Conservation (phyloP, 176 grass and related monocot genomes). For the Pontederia crassipes region DNA sequence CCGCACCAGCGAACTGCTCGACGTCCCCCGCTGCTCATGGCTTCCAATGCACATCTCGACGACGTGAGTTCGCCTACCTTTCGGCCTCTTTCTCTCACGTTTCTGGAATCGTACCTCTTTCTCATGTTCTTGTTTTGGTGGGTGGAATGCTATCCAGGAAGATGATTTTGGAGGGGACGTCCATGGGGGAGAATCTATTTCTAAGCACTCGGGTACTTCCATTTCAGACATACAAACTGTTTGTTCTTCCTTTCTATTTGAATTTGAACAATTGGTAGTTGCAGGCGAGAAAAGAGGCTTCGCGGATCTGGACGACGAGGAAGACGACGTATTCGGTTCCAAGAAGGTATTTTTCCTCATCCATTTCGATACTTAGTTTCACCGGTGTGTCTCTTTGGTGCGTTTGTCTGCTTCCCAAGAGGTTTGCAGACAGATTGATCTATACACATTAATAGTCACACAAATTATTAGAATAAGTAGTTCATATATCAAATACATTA, state of each 20-base stretch:
- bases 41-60: too few species aligned
- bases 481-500: too few species aligned
- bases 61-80: too few species aligned
- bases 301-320: slow-evolving; percentile 77
- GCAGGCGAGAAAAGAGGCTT: slow-evolving; percentile 64
- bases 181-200: slow-evolving; percentile 7
- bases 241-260: background rate
- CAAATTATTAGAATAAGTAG: too few species aligned
- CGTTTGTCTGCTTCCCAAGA: too few species aligned
- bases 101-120: too few species aligned
- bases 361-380: background rate
- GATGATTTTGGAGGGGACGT: slow-evolving; percentile 24
- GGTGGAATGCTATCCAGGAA: background rate
- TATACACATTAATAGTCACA: too few species aligned
- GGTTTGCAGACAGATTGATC: too few species aligned
- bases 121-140: too few species aligned
- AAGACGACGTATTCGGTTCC: slow-evolving; percentile 61
- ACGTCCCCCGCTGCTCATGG: too few species aligned
- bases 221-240: background rate
- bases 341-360: slow-evolving; percentile 48
- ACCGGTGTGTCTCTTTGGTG: background rate
- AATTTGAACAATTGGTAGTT: background rate
- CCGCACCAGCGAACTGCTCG: too few species aligned
- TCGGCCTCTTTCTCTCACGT: too few species aligned
- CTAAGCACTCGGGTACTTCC: slow-evolving; percentile 11